Conservation (phyloP, 1,284 basidiomycete genomes). For the Trametes sp. region DNA sequence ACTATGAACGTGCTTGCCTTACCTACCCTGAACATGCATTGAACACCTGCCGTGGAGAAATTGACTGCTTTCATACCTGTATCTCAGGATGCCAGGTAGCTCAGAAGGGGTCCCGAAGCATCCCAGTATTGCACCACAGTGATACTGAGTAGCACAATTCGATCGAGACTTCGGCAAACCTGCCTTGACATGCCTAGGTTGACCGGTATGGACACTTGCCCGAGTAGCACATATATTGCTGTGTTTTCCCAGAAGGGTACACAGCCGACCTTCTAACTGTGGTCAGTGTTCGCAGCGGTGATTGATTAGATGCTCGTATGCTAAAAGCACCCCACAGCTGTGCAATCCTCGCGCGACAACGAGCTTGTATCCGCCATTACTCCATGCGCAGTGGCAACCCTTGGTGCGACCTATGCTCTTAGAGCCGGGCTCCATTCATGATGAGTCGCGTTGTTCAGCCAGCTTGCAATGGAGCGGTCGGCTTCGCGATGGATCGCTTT, state of each 20-base stretch:
- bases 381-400: not conserved
- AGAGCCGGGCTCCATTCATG: not conserved
- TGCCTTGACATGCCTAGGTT: too few species aligned
- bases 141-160: too few species aligned
- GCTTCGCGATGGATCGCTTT: not conserved
- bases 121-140: too few species aligned
- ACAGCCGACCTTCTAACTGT: not conserved
- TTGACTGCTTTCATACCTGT: too few species aligned
- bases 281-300: slow-evolving; percentile 8
- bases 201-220: not conserved
- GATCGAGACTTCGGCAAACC: too few species aligned
- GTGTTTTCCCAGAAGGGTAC: not conserved
- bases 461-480: not conserved
- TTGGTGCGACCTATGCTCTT: not conserved
- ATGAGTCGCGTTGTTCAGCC: not conserved
- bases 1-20: too few species aligned
- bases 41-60: too few species aligned
- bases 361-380: not conserved
- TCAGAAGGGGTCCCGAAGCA: too few species aligned
- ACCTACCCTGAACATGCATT: too few species aligned
- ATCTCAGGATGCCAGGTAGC: too few species aligned
- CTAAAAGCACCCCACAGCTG: not conserved
- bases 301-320: not conserved
- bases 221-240: not conserved
- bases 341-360: not conserved